Evolutionary conservation across 441 rosid genomes (phyloP).

Genomic region (Flueggea neowawraea): DNA sequence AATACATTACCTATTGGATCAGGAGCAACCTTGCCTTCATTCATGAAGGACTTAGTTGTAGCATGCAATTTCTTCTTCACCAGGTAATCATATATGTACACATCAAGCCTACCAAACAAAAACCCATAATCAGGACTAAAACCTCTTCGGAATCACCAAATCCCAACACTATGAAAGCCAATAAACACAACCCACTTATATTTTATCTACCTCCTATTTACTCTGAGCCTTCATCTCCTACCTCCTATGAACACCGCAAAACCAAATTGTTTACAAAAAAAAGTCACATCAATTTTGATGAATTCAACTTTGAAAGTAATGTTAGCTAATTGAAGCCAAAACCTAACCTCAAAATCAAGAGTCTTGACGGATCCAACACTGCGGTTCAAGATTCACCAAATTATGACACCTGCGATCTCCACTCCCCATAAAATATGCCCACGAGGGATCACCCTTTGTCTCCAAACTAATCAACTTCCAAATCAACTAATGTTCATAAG

Average conservation of each 20-base stretch:
- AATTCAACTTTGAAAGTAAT: no score
- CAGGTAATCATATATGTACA: slow-evolving; percentile 92
- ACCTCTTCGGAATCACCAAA: not conserved
- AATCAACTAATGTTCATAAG: not conserved
- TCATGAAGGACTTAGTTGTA: no score
- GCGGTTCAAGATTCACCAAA: no score
- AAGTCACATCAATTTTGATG: slow-evolving; percentile 11
- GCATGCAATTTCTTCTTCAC: slow-evolving; percentile 88
- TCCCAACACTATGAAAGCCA: not conserved
- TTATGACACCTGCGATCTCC: no score
- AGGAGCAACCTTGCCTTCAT: slow-evolving; percentile 93
- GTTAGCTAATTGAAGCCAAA: no score
- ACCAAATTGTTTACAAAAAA: slow-evolving; percentile 20
- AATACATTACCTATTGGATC: slow-evolving; percentile 85
- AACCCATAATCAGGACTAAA: slow-evolving; percentile 7
- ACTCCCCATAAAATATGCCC: no score
- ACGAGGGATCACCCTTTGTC: no score
- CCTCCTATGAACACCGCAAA: slow-evolving; percentile 17
- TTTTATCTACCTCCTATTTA: slow-evolving; percentile 72
- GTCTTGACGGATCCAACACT: no score
- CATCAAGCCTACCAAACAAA: slow-evolving; percentile 76
- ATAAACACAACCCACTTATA: slow-evolving; percentile 25
- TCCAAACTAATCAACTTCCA: not conserved
- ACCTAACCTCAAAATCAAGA: no score
- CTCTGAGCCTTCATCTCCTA: slow-evolving; percentile 49